Evolutionary conservation across 345 rosid genomes (phyloP), one percentile per base, ranked within the genome.

Genomic region (Anacardium occidentale): DNA sequence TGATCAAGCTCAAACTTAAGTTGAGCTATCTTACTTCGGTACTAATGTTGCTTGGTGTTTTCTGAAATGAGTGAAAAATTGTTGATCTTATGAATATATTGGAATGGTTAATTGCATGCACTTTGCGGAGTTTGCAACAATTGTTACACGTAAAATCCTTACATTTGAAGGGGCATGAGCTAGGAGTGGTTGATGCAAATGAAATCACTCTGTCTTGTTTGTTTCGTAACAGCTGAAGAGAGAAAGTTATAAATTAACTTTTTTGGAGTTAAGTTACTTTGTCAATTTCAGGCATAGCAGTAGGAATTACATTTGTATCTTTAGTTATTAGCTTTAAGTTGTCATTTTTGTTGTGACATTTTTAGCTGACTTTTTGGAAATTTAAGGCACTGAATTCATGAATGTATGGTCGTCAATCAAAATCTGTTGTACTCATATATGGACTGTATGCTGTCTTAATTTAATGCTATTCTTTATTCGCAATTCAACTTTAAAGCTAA

Each of bases 401-500:
- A 32, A 14, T 68, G 34, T 5, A 3, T 0, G 21, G n/a, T 54
- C 22, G 32, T 3, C 32, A 7, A 18, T 32, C 21, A 17, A 4
- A 29, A 12, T n/a, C 26, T 66, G 32, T 69, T 22, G 24, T 24
- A 25, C 37, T 1, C 48, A 1, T 20, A n/a, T 67, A 20, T 20
- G 37, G 24, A 13, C 47, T 67, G 24, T 17, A 57, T 44, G 34
- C n/a, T 10, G 40, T 40, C 24, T 58, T 3, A 2, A 56, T 17
- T 69, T 69, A 50, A 65, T 24, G 40, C 20, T 34, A 29, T 12
- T 44, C 42, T 69, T 4, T 3, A 42, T 24, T 17, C 45, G 17
- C 11, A 55, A 47, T 48, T 62, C n/a, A 21, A 26, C 66, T 20
- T 60, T 61, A 48, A 32, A 26, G 64, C 58, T 71, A 29, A 48